Evolutionary conservation across 495 filamentous ascomycete genomes (phyloP).

Genomic region (Trichoderma virens): DNA sequence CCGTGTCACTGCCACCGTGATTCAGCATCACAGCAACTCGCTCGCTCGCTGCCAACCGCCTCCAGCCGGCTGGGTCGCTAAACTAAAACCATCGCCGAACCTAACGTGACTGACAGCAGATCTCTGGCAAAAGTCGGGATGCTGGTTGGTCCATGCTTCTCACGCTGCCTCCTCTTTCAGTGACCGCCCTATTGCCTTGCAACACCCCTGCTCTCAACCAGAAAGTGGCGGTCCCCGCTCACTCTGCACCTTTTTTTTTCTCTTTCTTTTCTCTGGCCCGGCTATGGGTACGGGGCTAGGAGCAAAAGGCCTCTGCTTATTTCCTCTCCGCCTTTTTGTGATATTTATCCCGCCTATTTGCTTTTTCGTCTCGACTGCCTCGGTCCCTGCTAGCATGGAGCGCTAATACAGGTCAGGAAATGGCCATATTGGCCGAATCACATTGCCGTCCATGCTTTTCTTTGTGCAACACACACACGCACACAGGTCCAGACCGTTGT

Average conservation of each 20-base stretch:
- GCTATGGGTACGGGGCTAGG: background rate
- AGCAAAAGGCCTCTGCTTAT: background rate
- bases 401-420: too few relatives aligned
- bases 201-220: background rate
- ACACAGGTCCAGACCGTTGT: too few relatives aligned
- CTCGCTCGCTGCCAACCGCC: background rate
- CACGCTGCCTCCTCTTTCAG: background rate
- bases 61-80: conserved; percentile 1
- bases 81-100: conserved; percentile 3
- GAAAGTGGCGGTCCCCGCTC: conserved; percentile 5
- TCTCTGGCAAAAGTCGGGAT: conserved; percentile 2
- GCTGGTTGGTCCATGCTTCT: background rate
- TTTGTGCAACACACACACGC: too few relatives aligned
- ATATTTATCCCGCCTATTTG: background rate
- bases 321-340: conserved; percentile 1
- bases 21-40: background rate
- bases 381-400: background rate
- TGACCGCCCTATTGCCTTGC: conserved; percentile 8
- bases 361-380: background rate
- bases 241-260: background rate
- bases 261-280: background rate
- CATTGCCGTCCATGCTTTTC: too few relatives aligned
- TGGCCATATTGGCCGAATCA: too few relatives aligned
- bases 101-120: background rate
- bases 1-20: background rate